Base-by-base conservation (phyloP, 495 filamentous ascomycete genomes). In the Saxophila tyrrhenica region DNA sequence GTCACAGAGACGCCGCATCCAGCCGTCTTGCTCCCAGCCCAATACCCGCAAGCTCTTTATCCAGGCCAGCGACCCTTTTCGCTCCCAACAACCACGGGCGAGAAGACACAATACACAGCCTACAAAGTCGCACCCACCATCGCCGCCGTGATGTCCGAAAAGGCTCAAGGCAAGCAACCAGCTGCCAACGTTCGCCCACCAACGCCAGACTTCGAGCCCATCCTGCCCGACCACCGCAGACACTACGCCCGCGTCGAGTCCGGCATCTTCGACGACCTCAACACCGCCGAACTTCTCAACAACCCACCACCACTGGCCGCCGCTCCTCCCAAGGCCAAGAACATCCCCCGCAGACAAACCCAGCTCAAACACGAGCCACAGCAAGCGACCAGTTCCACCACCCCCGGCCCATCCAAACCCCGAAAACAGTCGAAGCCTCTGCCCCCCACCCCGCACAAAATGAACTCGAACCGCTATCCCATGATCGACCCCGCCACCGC, bases 191-290 rank as follows among this genome's bases (percentile, higher is more conserved):
- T 10, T 54, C 21, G 17, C 17, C 51, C 16, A 3, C 25, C 7
- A 13, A 39, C 24, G 2, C 24, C 29, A 25, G n/a, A 17, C 41
- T 51, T 38, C 39, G 49, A 41, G 1, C 49, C 45, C 24, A 25
- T 17, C 15, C 17, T n/a, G 2, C 41, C 35, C 15, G 8, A 25
- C 20, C 55, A 57, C 55, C 25, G 44, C 1, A 13, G 41, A n/a
- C 39, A 48, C 20, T 57, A 57, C 54, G 20, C n/a, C 24, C 39
- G 24, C 29, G 35, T 57, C 19, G 55, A 57, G 43, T 52, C 49
- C 23, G 55, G 55, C 41, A 15, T 52, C 41, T 57, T 57, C 44
- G 50, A 57, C 44, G 25, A 39, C 7, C 38, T 39, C 17, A 10
- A 17, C 5, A 32, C 17, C 41, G 3, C 8, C 2, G 16, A 25